Evolutionary conservation across 805 yeast genomes (phyloP), one percentile per base, ranked within the genome.

Genomic region (Ascoidea asiatica): DNA sequence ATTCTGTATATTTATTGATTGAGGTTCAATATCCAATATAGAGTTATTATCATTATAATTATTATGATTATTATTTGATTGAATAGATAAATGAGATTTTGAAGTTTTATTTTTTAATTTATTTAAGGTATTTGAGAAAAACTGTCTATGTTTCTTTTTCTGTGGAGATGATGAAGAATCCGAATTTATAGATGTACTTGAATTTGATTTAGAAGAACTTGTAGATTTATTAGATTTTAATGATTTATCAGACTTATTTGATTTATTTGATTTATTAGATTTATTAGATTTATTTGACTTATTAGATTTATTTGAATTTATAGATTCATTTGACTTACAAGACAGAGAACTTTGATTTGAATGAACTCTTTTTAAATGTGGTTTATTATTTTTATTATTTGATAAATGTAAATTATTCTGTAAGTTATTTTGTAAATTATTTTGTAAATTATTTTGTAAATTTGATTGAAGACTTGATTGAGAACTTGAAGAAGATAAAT

Each of bases 401-500:
- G n/a, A 11, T 38, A 17, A 4, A 17, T 37, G 43, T 8, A 17
- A 19, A 5, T 22, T 18, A 22, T 40, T 21, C 36, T 33, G 5
- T 21, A 37, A 21, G 17, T 33, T 17, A 33, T 38, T 15, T 7
- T 18, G 22, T 7, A 19, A 21, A 18, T 19, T 18, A 18, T 39
- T 36, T 19, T 21, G 15, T 1, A 33, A 17, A 8, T 17, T 40
- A 19, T 21, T 23, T 17, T 22, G 21, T 19, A 13, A 38, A 8
- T n/a, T 35, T 17, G 15, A 18, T 22, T 19, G 11, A 18, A 33
- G 35, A 23, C 15, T 37, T 11, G 42, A 38, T 21, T 40, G 38
- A 22, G 40, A 38, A 36, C 15, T 11, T 11, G 8, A 11, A 29
- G 35, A 29, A 11, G 15, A 29, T 15, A 29, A 29, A 38, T 55